Evolutionary conservation across 176 grass and related monocot genomes (phyloP), one percentile per base, ranked within the genome.

Genomic region (Typha latifolia): DNA sequence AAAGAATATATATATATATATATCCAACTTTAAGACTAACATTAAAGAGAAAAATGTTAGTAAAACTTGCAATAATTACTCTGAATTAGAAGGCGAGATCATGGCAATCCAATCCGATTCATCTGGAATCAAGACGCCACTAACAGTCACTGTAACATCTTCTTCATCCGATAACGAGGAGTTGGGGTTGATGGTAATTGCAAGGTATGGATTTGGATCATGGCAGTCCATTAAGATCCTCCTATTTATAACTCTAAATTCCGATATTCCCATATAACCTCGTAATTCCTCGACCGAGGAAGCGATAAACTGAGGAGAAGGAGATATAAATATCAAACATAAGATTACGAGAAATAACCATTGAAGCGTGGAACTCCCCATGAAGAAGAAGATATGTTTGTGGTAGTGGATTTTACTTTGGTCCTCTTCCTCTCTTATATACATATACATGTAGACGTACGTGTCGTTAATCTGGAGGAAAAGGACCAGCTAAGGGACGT

Each of bases 41-140:
- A 61, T 1, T 24, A 71, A 23, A 31, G 27, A 29, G 27, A 27
- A 0, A 19, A 26, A 31, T 0, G 26, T 23, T 29, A 55, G 11
- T 21, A 19, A 50, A 26, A 23, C 1, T 69, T 52, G 3, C 0
- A 65, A 5, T 12, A 48, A 26, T 87, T 51, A 95, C 90, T 72
- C 81, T 32, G 81, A 79, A 71, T 90, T 82, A 15, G 87, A 90
- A 62, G 91, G 91, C 70, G 91, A 84, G 68, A 95, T 82, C 91
- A 95, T 87, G 72, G 87, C 86, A 59, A 95, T 66, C 91, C 86
- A 95, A 52, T 95, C 72, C 16, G 74, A 78, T 3, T 26, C 32
- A 48, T 72, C 48, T 32, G 86, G 91, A 29, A 20, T 31, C 47
- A 53, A 43, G 27, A 90, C 76, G 66, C 91, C 84, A 31, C 68